A percentile compares a stretch with the other conserved stretches of the same genome.
phyloP scores from a whole-genome alignment of 2,329 filamentous ascomycete species.

The Trichoderma oligosporum region DNA sequence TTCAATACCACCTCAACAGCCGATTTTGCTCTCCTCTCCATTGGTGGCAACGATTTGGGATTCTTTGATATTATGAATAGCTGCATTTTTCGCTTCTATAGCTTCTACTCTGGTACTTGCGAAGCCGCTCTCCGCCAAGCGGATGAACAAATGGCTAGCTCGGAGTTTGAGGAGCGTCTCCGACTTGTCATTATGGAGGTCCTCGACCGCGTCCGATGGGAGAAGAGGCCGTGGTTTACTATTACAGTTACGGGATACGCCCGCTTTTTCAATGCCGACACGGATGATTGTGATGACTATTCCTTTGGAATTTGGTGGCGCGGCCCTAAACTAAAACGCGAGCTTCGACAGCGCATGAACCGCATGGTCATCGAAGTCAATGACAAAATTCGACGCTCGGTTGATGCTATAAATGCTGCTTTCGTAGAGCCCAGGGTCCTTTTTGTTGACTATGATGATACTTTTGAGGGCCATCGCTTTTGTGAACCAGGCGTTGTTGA shows the following conservation, averaged over 20 bases:
- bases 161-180: constrained; percentile 39
- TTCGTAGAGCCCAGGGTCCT: constrained; percentile 38
- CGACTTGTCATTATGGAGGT: constrained; percentile 41
- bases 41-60: constrained; percentile 48
- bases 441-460: constrained; percentile 44
- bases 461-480: constrained; percentile 45
- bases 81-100: constrained; percentile 49
- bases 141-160: constrained; percentile 32
- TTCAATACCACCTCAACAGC: constrained; percentile 37
- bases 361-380: constrained; percentile 43
- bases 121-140: constrained; percentile 37
- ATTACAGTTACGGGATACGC: constrained; percentile 47
- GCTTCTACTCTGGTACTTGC: constrained; percentile 46
- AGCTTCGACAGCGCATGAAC: constrained; percentile 42
- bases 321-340: constrained; percentile 39
- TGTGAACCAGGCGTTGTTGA: constrained; percentile 40
- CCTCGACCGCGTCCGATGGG: constrained; percentile 43
- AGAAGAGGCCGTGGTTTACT: constrained; percentile 41
- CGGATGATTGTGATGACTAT: constrained; percentile 41
- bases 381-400: constrained; percentile 35
- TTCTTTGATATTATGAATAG: constrained; percentile 50
- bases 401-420: constrained; percentile 36
- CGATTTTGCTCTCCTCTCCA: constrained; percentile 45
- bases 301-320: constrained; percentile 47
- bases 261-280: constrained; percentile 46